Percentiles rank a stretch among this genome's conserved stretches.
Conservation (phyloP, 2,329 filamentous ascomycete genomes). For the Penicillium concentricum region DNA sequence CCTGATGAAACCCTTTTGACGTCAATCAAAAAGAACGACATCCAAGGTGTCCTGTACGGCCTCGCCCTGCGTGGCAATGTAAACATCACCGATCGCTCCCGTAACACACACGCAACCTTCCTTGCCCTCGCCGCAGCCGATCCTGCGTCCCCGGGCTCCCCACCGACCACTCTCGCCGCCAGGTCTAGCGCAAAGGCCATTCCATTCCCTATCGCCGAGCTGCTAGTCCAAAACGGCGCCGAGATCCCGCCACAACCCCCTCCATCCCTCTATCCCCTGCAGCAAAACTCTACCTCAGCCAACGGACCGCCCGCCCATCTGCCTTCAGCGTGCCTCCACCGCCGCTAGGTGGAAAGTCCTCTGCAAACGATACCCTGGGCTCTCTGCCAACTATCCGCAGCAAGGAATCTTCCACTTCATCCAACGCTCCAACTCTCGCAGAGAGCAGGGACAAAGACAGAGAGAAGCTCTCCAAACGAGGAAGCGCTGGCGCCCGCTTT, state of each 20-base stretch:
- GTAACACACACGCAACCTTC: constrained; percentile 85
- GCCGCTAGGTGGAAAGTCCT: constrained; percentile 40
- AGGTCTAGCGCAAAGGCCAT: constrained; percentile 45
- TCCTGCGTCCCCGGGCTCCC: constrained; percentile 68
- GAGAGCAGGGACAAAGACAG: constrained; percentile 61
- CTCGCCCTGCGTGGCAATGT: constrained; percentile 83
- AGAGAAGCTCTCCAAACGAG: constrained; percentile 74
- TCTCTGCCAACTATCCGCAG: constrained; percentile 57
- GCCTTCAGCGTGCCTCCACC: constrained; percentile 37
- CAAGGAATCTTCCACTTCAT: constrained; percentile 27
- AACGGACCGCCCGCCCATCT: constrained; percentile 55
- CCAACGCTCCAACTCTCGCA: constrained; percentile 31
- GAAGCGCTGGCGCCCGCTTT: constrained; percentile 73
- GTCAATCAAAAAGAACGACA: constrained; percentile 93
- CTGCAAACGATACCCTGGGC: constrained; percentile 55
- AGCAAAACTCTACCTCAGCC: constrained; percentile 80
- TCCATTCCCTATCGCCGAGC: constrained; percentile 84
- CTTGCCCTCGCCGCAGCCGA: constrained; percentile 90
- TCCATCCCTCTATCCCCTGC: constrained; percentile 79
- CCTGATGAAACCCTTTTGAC: constrained; percentile 87
- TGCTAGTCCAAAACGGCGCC: constrained; percentile 90
- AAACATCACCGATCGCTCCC: constrained; percentile 80
- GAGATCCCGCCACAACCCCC: constrained; percentile 72
- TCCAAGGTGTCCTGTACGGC: constrained; percentile 89
- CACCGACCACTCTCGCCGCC: constrained; percentile 36